Conservation (phyloP, 768 basidiomycete genomes). For the Mycena belliarum region DNA sequence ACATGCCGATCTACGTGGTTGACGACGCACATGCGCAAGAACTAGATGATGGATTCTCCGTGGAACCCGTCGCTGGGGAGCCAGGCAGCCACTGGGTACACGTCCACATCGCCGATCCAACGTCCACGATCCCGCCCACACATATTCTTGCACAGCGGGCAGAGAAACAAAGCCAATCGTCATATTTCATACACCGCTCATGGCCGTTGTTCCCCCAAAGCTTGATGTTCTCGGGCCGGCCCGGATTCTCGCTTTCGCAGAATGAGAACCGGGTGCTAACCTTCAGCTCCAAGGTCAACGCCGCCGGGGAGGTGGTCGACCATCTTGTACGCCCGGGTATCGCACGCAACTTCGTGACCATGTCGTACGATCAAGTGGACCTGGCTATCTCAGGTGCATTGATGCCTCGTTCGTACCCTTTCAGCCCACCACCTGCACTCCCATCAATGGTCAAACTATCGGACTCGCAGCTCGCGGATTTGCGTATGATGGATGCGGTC, state of each 20-base stretch:
- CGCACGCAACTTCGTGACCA: constrained; percentile 62
- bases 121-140: constrained; percentile 69
- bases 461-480: constrained; percentile 3
- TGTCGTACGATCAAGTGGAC: constrained; percentile 75
- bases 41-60: constrained; percentile 90
- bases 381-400: constrained; percentile 36
- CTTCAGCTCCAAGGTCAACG: constrained; percentile 74
- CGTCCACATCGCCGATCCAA: constrained; percentile 92
- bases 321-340: constrained; percentile 70
- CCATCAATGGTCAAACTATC: background rate
- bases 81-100: constrained; percentile 77
- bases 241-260: constrained; percentile 43
- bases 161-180: constrained; percentile 45
- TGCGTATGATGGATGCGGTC: constrained; percentile 4
- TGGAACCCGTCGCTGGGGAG: constrained; percentile 66
- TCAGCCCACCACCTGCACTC: constrained; percentile 33
- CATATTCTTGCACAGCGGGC: constrained; percentile 67
- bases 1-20: constrained; percentile 80
- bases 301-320: constrained; percentile 66
- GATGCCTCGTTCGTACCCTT: constrained; percentile 38
- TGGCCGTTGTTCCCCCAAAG: constrained; percentile 73
- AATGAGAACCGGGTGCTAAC: constrained; percentile 56
- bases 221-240: constrained; percentile 44
- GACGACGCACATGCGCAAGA: constrained; percentile 82
- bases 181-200: constrained; percentile 67